Conservation (phyloP, 106 monocot species). For the Alisma plantagoaquatica region DNA sequence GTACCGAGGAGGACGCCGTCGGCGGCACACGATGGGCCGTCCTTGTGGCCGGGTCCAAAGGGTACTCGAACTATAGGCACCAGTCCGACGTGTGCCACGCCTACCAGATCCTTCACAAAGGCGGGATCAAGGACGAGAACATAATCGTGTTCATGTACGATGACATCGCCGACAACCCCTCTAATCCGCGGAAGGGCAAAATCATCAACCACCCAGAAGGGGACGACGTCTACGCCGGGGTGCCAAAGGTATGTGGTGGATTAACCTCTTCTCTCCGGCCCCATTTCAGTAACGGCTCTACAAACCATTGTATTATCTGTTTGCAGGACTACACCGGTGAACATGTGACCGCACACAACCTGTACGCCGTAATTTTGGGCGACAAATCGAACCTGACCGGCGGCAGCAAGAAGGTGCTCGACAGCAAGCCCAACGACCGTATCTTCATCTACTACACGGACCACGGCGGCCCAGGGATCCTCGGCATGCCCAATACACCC, state of each 20-base stretch:
- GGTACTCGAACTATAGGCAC: conserved; percentile 66
- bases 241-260: conserved; percentile 61
- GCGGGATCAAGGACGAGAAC: conserved; percentile 94
- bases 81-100: conserved; percentile 96
- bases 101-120: conserved; percentile 61
- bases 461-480: conserved; percentile 89
- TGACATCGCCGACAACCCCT: conserved; percentile 62
- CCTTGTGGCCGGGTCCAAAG: conserved; percentile 70
- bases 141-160: conserved; percentile 95
- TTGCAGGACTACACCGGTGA: conserved; percentile 70
- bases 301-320: not conserved
- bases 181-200: conserved; percentile 61
- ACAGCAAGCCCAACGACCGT: conserved; percentile 68
- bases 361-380: conserved; percentile 73
- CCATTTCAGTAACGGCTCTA: not conserved
- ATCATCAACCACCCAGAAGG: conserved; percentile 84
- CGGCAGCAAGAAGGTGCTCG: conserved; percentile 83
- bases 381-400: conserved; percentile 53
- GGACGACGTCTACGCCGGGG: conserved; percentile 66
- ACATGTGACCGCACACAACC: conserved; percentile 48
- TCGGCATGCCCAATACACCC: conserved; percentile 85
- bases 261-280: not conserved
- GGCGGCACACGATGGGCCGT: conserved; percentile 72
- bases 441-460: conserved; percentile 90
- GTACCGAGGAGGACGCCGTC: conserved; percentile 16